Percentiles rank a stretch among this genome's conserved stretches.
Evolutionary conservation across 2,329 filamentous ascomycete species (phyloP).

Genomic region (Mariannaea sp.): DNA sequence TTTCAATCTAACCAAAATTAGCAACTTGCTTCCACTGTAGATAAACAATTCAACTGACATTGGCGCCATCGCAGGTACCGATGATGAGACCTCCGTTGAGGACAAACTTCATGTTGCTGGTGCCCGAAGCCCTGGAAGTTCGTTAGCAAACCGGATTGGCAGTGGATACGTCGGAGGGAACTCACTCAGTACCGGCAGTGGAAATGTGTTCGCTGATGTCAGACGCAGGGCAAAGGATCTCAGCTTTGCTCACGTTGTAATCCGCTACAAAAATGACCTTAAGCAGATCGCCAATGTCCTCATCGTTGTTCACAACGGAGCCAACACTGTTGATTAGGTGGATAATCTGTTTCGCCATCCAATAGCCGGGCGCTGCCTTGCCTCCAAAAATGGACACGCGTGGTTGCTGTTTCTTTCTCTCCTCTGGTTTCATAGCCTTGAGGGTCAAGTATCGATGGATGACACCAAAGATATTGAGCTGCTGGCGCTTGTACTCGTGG

Average conservation of each 20-base stretch:
- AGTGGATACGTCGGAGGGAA: slow-evolving; percentile 16
- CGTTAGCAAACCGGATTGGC: neutral
- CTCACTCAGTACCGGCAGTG: slow-evolving; percentile 88
- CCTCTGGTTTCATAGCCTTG: slow-evolving; percentile 81
- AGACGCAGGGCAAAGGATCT: slow-evolving; percentile 92
- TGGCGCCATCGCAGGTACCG: slow-evolving; percentile 95
- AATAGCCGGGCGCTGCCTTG: slow-evolving; percentile 97
- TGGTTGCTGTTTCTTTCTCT: slow-evolving; percentile 83
- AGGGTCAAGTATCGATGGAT: slow-evolving; percentile 92
- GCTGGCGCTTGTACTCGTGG: slow-evolving; percentile 98
- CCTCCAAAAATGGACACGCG: slow-evolving; percentile 96
- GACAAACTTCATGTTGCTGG: slow-evolving; percentile 99
- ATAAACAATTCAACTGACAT: slow-evolving; percentile 62
- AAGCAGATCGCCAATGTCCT: slow-evolving; percentile 88
- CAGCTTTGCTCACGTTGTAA: slow-evolving; percentile 99
- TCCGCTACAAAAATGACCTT: slow-evolving; percentile 98
- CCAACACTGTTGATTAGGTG: slow-evolving; percentile 94
- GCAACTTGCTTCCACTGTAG: neutral
- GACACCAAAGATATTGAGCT: slow-evolving; percentile 98
- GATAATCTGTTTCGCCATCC: slow-evolving; percentile 99
- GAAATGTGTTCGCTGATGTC: slow-evolving; percentile 99
- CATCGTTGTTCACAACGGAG: slow-evolving; percentile 86
- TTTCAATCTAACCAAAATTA: slow-evolving; percentile 70
- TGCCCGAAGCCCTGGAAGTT: slow-evolving; percentile 66
- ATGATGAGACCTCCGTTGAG: slow-evolving; percentile 97